Percentiles rank a stretch among this genome's conserved stretches.
Conservation (phyloP, 805 yeast species). For the Candida krabiensis region DNA sequence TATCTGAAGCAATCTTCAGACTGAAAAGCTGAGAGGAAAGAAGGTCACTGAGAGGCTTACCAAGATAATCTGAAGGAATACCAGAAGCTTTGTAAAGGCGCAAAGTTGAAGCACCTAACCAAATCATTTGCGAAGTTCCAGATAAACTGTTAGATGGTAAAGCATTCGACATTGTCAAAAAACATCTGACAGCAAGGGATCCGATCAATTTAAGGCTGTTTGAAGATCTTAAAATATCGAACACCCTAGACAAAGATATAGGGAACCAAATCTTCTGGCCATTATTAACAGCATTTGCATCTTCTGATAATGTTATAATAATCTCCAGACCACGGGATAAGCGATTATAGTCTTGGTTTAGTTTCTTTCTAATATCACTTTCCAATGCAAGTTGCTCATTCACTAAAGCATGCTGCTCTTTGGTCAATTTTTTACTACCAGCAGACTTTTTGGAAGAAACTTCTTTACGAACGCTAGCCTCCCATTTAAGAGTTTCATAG, state of each 20-base stretch:
- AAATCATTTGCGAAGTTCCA: conserved; percentile 45
- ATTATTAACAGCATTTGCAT: conserved; percentile 55
- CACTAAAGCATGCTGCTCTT: conserved; percentile 70
- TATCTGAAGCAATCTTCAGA: conserved; percentile 72
- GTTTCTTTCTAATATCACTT: conserved; percentile 47
- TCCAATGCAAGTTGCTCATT: conserved; percentile 67
- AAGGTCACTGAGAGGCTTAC: conserved; percentile 54
- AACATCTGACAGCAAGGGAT: conserved; percentile 45
- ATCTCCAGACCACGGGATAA: conserved; percentile 53
- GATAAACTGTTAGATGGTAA: conserved; percentile 42
- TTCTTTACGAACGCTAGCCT: conserved; percentile 75
- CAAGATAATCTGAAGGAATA: conserved; percentile 45
- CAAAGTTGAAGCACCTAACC: conserved; percentile 70
- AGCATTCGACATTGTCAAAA: conserved; percentile 53
- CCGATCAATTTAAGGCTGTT: conserved; percentile 34
- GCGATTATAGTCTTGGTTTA: conserved; percentile 38
- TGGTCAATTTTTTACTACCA: conserved; percentile 57
- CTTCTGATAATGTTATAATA: conserved; percentile 51
- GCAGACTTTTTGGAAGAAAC: conserved; percentile 53
- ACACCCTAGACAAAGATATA: conserved; percentile 51
- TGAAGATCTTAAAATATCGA: conserved; percentile 42
- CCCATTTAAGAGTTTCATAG: conserved; percentile 88
- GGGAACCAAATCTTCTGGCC: conserved; percentile 75
- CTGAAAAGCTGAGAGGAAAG: conserved; percentile 71
- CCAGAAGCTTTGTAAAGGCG: conserved; percentile 50